Conservation (phyloP, 768 basidiomycete species). For the Mycena kentingensis region DNA sequence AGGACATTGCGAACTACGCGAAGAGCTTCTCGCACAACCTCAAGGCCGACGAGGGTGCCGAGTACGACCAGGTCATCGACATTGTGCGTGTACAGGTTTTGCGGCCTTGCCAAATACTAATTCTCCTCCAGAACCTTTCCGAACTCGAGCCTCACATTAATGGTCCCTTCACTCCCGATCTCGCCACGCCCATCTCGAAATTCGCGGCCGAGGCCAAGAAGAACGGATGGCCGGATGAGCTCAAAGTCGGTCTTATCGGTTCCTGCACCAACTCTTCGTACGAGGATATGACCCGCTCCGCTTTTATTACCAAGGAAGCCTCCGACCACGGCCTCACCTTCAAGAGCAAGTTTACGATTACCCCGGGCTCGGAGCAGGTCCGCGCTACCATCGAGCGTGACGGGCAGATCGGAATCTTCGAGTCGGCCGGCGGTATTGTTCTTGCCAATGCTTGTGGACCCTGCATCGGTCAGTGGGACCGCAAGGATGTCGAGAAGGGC, state of each 20-base stretch:
- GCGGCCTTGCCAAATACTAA: too few relatives aligned
- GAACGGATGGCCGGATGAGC: conserved; percentile 95
- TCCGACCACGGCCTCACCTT: conserved; percentile 80
- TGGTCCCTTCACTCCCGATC: conserved; percentile 99
- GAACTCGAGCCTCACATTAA: conserved; percentile 99
- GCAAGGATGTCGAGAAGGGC: conserved; percentile 95
- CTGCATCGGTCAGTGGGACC: conserved; percentile 99
- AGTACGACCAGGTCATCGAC: conserved; percentile 93
- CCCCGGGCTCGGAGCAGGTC: conserved; percentile 97
- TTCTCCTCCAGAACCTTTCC: conserved; percentile 82
- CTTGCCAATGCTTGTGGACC: conserved; percentile 99
- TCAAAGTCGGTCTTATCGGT: conserved; percentile 97
- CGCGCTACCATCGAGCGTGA: conserved; percentile 97
- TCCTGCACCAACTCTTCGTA: conserved; percentile 99
- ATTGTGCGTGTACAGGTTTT: conserved; percentile 78
- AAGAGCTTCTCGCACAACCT: conserved; percentile 89
- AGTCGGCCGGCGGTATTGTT: conserved; percentile 86
- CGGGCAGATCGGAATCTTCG: conserved; percentile 87
- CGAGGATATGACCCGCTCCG: conserved; percentile 99
- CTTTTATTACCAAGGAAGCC: conserved; percentile 90
- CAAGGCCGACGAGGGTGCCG: conserved; percentile 79
- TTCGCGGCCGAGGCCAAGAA: conserved; percentile 89
- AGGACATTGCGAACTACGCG: conserved; percentile 86
- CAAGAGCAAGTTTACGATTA: conserved; percentile 97
- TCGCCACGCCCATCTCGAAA: conserved; percentile 97